These are phyloP conservation scores for Canna indica DNA, from an alignment of 176 grass and related monocot genomes.

Conservation along the genomic window DNA sequence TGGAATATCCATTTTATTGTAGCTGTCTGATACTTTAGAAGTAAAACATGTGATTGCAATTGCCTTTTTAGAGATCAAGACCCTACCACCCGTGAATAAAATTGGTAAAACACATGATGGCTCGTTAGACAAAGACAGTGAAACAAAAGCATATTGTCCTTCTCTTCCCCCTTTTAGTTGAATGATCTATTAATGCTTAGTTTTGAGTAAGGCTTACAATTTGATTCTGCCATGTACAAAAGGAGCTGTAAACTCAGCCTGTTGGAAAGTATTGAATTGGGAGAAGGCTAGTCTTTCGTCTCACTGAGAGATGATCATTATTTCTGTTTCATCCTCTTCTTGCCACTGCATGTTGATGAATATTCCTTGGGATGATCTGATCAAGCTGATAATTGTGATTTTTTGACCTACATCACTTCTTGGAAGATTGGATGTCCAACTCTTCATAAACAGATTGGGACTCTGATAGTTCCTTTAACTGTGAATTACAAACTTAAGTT, in stretches of 20 bases:
- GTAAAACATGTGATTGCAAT: neutral
- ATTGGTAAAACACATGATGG: neutral
- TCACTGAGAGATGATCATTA: neutral
- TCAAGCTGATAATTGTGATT: neutral
- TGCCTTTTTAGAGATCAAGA: conserved; percentile 4
- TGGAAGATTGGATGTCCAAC: neutral
- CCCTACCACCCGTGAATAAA: neutral
- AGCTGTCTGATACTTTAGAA: neutral
- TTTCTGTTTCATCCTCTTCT: neutral
- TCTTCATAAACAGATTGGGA: neutral
- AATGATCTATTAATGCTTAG: neutral
- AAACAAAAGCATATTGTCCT: neutral
- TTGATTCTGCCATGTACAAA: neutral
- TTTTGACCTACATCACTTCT: neutral
- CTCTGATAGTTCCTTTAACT: neutral
- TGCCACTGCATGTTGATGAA: neutral
- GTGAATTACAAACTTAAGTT: no score
- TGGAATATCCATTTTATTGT: neutral
- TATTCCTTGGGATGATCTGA: neutral
- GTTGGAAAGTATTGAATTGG: neutral
- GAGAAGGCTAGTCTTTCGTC: neutral
- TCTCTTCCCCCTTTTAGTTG: neutral
- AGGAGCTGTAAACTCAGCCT: neutral
- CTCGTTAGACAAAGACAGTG: neutral
- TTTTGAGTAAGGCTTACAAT: neutral